Conservation (phyloP, 768 basidiomycete species). For the Podaxis sp. region DNA sequence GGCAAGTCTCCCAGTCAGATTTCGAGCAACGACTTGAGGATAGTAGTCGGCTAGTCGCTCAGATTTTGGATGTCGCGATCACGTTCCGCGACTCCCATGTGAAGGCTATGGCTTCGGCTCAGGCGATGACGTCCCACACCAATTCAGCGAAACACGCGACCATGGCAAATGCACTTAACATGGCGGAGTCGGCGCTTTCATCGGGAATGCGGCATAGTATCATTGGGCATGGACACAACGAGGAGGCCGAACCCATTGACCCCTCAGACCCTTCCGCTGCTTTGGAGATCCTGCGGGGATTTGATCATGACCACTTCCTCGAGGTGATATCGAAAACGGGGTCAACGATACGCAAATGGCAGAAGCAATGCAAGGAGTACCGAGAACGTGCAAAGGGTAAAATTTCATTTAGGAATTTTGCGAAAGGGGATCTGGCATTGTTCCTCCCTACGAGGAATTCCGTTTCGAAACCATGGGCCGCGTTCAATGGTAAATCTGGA, state of each 20-base stretch:
- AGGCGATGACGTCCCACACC: constrained; percentile 56
- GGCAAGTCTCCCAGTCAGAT: constrained; percentile 64
- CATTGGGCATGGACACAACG: constrained; percentile 27
- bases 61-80: constrained; percentile 79
- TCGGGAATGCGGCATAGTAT: constrained; percentile 46
- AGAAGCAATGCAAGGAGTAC: constrained; percentile 95
- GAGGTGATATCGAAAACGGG: constrained; percentile 81
- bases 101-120: constrained; percentile 65
- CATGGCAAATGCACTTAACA: constrained; percentile 23
- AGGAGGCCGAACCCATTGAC: constrained; percentile 67
- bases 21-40: constrained; percentile 69
- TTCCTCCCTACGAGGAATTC: constrained; percentile 97
- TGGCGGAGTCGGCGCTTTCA: constrained; percentile 53
- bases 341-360: constrained; percentile 93
- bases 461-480: constrained; percentile 93
- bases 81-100: constrained; percentile 76
- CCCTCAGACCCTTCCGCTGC: constrained; percentile 72
- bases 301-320: constrained; percentile 84
- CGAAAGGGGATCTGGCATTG: constrained; percentile 91
- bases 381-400: constrained; percentile 95
- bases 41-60: constrained; percentile 69
- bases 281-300: constrained; percentile 66
- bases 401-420: constrained; percentile 94
- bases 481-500: constrained; percentile 81
- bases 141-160: constrained; percentile 44